Base-by-base conservation (phyloP, 495 filamentous ascomycete species). In the Annulohypoxylon bovei region DNA sequence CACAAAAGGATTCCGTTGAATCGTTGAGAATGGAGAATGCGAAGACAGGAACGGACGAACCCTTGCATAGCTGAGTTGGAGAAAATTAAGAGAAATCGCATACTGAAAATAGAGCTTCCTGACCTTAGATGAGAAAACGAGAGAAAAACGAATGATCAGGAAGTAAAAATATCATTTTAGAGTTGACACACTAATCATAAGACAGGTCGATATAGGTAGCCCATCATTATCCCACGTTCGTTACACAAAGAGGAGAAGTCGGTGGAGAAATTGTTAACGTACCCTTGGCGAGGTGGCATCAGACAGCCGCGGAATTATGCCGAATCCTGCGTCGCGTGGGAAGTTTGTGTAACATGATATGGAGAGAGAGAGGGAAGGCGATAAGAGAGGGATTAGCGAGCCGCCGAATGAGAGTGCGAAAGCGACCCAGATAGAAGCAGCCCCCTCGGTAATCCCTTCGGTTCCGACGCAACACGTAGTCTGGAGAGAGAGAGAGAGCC, bases 1-100 rank as follows among this genome's bases (percentile, higher is more conserved):
- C 53, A 56, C 53, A 39, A 56, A 33, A 56, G 53, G 53, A 56
- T 56, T 35, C 6, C 35, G 47, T 28, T 23, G 32, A 35, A n/a
- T 35, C 7, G 18, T 56, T 37, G 23, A 32, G 20, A n/a, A 16
- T 37, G 12, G 2, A 9, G 18, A 35, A 35, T 23, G 50, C 28
- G 23, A 27, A 28, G 11, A 23, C 11, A 28, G 28, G 28, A 20
- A 18, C 27, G 28, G 50, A 33, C 28, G 5, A 54, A 35, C 28
- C 27, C 20, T 35, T 54, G 16, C 8, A 20, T 7, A 35, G 50
- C 27, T 39, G 20, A 32, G 28, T 7, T 9, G n/a, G 49, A 16
- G 14, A 20, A 53, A 33, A 32, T 53, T 6, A 20, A 20, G 49
- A 53, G 28, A 30, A 33, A 53, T 28, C 2, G 27, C 2, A 33